These are phyloP conservation scores for Paramecium pentaurelia DNA, from an alignment of 73 alveolate species.

Conservation along the genomic window DNA sequence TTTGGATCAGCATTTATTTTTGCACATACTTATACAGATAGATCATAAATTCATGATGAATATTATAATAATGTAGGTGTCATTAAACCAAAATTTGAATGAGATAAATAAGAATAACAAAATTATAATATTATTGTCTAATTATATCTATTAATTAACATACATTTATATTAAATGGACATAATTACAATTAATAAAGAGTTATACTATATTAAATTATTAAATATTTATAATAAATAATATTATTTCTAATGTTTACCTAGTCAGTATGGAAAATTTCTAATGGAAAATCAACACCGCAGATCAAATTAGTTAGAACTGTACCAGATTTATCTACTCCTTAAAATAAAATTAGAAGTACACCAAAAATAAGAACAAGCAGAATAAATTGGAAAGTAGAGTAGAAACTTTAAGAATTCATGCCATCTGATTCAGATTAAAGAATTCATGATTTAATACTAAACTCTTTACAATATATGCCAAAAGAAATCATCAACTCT, in stretches of 20 bases:
- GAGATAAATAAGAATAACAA: neutral
- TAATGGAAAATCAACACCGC: neutral
- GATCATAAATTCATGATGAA: slow-evolving; percentile 42
- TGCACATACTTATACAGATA: slow-evolving; percentile 8
- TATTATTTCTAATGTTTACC: neutral
- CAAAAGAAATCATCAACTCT: slow-evolving; percentile 21
- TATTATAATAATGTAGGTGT: slow-evolving; percentile 20
- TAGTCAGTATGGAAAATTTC: neutral
- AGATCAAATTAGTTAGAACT: neutral
- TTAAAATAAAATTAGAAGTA: neutral
- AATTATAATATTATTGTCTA: neutral
- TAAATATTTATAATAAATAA: neutral
- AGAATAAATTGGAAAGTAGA: neutral
- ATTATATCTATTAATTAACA: neutral
- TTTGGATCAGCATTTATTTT: neutral
- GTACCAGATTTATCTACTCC: neutral
- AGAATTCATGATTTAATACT: slow-evolving; percentile 1
- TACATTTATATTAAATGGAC: neutral
- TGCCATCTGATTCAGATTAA: neutral
- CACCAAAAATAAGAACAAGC: neutral
- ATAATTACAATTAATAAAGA: neutral
- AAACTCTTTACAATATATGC: neutral
- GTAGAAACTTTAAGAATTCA: neutral
- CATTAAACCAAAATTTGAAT: neutral
- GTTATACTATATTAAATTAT: neutral